These are phyloP conservation scores for Calonectria ilicicola DNA, from an alignment of 2,329 filamentous ascomycete species.

Conservation along the genomic window DNA sequence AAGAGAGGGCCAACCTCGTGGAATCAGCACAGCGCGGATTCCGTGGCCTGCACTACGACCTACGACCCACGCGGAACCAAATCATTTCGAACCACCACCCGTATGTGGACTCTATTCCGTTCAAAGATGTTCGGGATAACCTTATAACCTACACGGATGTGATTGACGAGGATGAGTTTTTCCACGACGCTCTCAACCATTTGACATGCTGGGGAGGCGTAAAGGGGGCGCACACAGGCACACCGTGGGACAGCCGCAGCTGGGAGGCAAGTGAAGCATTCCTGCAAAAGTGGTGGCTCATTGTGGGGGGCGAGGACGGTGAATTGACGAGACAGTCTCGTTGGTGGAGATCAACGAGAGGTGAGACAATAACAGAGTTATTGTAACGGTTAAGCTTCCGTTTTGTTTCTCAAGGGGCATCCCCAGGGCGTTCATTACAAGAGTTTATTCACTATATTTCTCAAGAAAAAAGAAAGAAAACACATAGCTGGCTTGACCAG, in stretches of 20 bases:
- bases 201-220: slow-evolving; percentile 45
- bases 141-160: slow-evolving; percentile 36
- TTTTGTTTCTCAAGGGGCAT: not conserved
- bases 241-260: slow-evolving; percentile 45
- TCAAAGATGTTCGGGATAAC: slow-evolving; percentile 41
- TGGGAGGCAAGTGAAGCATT: slow-evolving; percentile 46
- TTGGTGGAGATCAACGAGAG: slow-evolving; percentile 45
- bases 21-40: slow-evolving; percentile 35
- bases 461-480: too few species aligned
- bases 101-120: slow-evolving; percentile 43
- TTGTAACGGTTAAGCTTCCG: slow-evolving; percentile 1
- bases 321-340: slow-evolving; percentile 44
- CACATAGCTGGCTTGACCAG: too few species aligned
- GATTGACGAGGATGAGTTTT: slow-evolving; percentile 45
- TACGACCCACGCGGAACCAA: slow-evolving; percentile 42
- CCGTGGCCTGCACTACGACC: slow-evolving; percentile 38
- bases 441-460: too few species aligned
- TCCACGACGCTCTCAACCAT: slow-evolving; percentile 44
- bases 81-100: slow-evolving; percentile 41
- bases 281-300: slow-evolving; percentile 42
- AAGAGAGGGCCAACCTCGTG: slow-evolving; percentile 28
- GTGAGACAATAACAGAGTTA: slow-evolving; percentile 38
- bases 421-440: too few species aligned
- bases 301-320: slow-evolving; percentile 44
- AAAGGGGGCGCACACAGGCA: slow-evolving; percentile 39